Evolutionary conservation across 176 grass and related monocot genomes (phyloP).

Genomic region (Ensete glaucum): DNA sequence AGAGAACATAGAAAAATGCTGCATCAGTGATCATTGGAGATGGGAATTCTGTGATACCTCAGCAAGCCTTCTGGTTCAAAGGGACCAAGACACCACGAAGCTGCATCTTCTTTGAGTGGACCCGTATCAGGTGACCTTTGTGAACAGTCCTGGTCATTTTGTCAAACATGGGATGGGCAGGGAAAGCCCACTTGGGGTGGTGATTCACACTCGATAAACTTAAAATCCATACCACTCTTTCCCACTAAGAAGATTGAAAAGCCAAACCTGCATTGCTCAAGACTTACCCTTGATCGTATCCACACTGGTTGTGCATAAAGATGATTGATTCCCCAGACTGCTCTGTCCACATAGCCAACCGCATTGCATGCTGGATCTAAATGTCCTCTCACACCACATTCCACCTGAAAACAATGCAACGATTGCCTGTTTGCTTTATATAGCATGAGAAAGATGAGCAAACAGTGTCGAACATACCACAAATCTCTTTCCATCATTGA

Average conservation of each 20-base stretch:
- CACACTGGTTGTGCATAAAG: slow-evolving; percentile 60
- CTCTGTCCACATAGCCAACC: slow-evolving; percentile 52
- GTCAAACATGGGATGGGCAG: background rate
- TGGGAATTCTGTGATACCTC: slow-evolving; percentile 25
- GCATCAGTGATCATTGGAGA: background rate
- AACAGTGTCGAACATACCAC: slow-evolving; percentile 17
- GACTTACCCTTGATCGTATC: slow-evolving; percentile 44
- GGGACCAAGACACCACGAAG: slow-evolving; percentile 52
- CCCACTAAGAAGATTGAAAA: background rate
- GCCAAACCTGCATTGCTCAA: background rate
- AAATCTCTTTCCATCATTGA: slow-evolving; percentile 52
- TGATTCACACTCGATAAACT: no score
- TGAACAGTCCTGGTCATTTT: slow-evolving; percentile 33
- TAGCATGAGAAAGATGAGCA: background rate
- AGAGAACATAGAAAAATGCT: no score
- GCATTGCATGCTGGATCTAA: slow-evolving; percentile 59
- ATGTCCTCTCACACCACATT: slow-evolving; percentile 47
- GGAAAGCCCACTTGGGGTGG: no score
- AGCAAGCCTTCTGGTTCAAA: slow-evolving; percentile 63
- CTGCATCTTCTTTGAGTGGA: slow-evolving; percentile 34
- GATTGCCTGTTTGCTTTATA: no score
- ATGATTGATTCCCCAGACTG: slow-evolving; percentile 58
- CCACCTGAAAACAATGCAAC: slow-evolving; percentile 18
- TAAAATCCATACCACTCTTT: background rate
- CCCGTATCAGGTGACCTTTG: slow-evolving; percentile 40